Conservation (phyloP, 129 eudicot genomes). For the Arctium minus region DNA sequence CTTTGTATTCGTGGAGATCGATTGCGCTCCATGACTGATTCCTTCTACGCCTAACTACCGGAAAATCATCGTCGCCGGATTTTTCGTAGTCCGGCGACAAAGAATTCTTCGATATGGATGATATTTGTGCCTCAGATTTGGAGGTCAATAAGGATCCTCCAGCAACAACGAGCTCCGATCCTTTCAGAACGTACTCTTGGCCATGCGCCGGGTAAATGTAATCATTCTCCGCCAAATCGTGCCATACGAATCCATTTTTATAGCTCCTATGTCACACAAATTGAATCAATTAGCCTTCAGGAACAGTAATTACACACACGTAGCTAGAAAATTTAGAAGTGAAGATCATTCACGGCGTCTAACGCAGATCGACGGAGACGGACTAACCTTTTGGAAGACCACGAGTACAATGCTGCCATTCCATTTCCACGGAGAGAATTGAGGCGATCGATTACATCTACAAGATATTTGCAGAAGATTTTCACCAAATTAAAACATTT, state of each 20-base stretch:
- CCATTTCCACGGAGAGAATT: slow-evolving; percentile 40
- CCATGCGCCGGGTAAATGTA: slow-evolving; percentile 85
- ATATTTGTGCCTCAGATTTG: slow-evolving; percentile 28
- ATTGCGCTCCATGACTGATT: slow-evolving; percentile 86
- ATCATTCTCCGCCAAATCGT: slow-evolving; percentile 81
- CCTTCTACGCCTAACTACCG: slow-evolving; percentile 43
- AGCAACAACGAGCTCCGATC: slow-evolving; percentile 61
- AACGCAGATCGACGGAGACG: not conserved
- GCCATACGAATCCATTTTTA: slow-evolving; percentile 93
- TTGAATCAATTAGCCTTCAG: not conserved
- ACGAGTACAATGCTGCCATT: slow-evolving; percentile 42
- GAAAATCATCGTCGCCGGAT: slow-evolving; percentile 36
- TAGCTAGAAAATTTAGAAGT: not conserved
- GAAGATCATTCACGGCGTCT: not conserved
- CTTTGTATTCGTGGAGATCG: slow-evolving; percentile 79
- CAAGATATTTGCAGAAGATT: not conserved
- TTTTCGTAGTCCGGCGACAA: slow-evolving; percentile 34
- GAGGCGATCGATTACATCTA: slow-evolving; percentile 34
- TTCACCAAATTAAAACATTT: not conserved
- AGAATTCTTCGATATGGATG: slow-evolving; percentile 17
- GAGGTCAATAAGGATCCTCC: slow-evolving; percentile 5
- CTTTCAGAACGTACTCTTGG: slow-evolving; percentile 83
- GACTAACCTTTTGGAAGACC: slow-evolving; percentile 86
- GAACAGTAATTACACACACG: not conserved
- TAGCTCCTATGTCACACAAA: slow-evolving; percentile 52